A percentile compares a stretch with the other conserved stretches of the same genome.
phyloP scores from a whole-genome alignment of 352 stramenopile genomes.

The Globisporangium solare region DNA sequence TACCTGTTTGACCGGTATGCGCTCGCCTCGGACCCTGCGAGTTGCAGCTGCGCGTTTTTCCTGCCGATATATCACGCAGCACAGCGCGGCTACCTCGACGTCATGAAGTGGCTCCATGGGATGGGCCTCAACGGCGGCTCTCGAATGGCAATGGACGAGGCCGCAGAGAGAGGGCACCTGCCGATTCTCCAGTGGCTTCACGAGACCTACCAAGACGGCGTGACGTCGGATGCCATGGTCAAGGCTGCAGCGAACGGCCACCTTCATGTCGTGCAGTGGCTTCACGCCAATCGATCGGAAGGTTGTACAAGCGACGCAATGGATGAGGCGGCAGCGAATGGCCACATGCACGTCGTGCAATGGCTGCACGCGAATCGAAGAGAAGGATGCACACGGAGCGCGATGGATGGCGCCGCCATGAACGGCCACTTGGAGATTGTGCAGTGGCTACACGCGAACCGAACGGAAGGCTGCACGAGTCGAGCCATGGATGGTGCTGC shows the following conservation, averaged over 20 bases:
- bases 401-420: constrained; percentile 2
- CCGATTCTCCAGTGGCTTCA: constrained; percentile 2
- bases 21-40: no score
- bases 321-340: not conserved
- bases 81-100: not conserved
- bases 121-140: not conserved
- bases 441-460: constrained; percentile 2
- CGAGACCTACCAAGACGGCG: not conserved
- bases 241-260: not conserved
- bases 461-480: not conserved
- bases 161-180: not conserved
- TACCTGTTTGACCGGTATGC: no score
- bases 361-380: constrained; percentile 3
- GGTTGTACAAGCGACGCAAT: not conserved
- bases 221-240: not conserved
- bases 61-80: not conserved
- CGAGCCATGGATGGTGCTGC: not conserved
- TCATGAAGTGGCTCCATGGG: constrained; percentile 3
- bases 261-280: constrained; percentile 4
- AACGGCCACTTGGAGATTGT: constrained; percentile 7
- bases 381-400: constrained; percentile 4
- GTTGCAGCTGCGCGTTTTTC: no score
- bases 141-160: not conserved
- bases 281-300: constrained; percentile 3
- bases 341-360: not conserved